Base-by-base conservation (phyloP, 106 monocot genomes). In the Platanthera zijinensis region DNA sequence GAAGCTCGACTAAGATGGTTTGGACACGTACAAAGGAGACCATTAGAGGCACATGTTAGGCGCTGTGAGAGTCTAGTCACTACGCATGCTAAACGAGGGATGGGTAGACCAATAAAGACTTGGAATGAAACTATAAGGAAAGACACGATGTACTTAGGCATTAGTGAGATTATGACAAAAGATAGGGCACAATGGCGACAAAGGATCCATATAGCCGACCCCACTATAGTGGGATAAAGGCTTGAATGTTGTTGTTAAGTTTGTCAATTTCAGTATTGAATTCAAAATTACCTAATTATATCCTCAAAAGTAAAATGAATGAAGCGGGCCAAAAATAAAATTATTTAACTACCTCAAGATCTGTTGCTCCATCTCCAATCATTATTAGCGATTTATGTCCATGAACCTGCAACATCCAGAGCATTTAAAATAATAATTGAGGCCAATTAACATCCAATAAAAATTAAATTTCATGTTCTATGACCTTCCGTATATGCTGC, bases 341-440 rank as follows among this genome's bases (percentile, higher is more conserved):
- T 45, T 5, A 70, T 48, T 70, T 30, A 8, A 22, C 59, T 84
- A 97, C 96, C 94, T 97, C 97, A 84, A 97, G 94, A 80, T 97
- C 97, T 75, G 97, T 97, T 77, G 97, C 97, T 50, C 97, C 97
- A 88, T 97, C 97, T 70, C 97, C 97, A 71, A 97, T 85, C 97
- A 97, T 97, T 70, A 94, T 83, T 66, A 97, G 69, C 10, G 80
- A 71, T 66, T 89, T 89, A 75, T 97, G 90, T 25, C 80, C 74
- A 82, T 84, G 89, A 8, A 79, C 80, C 96, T 93, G 83, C 69
- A 87, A 83, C 18, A 21, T 18, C 19, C 59, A 61, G 21, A 5
- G 1, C 66, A 66, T 25, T 66, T 30, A 66, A 66, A 30, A 30
- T 66, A 30, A 10, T 10, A 25, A 12, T 66, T 66, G 13, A 4